phyloP scores from a whole-genome alignment of 2,329 filamentous ascomycete genomes.

The Escovopsis sp. region DNA sequence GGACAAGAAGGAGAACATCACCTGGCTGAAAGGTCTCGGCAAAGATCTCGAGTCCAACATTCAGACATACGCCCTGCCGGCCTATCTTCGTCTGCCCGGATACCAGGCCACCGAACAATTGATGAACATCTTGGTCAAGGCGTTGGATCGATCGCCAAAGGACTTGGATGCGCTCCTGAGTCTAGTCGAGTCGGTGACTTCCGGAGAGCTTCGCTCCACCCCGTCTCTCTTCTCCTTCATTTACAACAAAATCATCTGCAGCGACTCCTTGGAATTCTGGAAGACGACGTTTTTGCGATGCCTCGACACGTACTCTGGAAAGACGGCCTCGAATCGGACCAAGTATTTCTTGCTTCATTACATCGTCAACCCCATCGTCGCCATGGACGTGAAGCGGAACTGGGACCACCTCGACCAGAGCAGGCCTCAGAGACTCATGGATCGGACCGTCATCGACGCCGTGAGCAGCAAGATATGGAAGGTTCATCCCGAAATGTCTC shows the following conservation, averaged over 20 bases:
- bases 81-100: conserved; percentile 63
- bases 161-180: conserved; percentile 76
- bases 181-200: conserved; percentile 69
- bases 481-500: conserved; percentile 64
- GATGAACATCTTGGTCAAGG: conserved; percentile 70
- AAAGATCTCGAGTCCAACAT: conserved; percentile 67
- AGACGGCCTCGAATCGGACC: conserved; percentile 66
- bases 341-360: conserved; percentile 89
- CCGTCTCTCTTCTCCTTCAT: conserved; percentile 69
- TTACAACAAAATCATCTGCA: conserved; percentile 71
- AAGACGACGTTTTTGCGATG: conserved; percentile 69
- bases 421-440: conserved; percentile 58
- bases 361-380: conserved; percentile 88
- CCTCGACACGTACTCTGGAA: conserved; percentile 73
- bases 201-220: conserved; percentile 65
- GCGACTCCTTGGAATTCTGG: conserved; percentile 73
- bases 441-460: conserved; percentile 73
- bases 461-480: conserved; percentile 93
- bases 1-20: conserved; percentile 45
- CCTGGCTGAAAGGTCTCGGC: conserved; percentile 50
- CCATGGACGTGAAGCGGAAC: conserved; percentile 84
- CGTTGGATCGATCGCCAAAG: conserved; percentile 57
- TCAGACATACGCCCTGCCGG: conserved; percentile 52
- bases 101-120: conserved; percentile 83
- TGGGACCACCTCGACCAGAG: conserved; percentile 47